A percentile compares a stretch with the other conserved stretches of the same genome.
Conservation (phyloP, 2,329 filamentous ascomycete species). For the Teratosphaeria epicoccoides region DNA sequence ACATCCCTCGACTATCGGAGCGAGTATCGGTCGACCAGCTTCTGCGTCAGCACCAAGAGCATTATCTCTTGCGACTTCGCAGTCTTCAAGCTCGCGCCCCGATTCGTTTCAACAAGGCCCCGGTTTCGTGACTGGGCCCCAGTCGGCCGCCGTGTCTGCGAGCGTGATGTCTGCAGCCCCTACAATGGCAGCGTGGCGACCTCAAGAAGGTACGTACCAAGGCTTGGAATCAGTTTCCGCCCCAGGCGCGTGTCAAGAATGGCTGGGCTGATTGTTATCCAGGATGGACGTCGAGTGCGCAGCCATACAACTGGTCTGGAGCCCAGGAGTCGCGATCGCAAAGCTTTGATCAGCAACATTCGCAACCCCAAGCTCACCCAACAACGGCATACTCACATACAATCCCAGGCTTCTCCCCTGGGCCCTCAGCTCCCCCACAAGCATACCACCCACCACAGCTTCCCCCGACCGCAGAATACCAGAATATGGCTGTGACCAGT, state of each 20-base stretch:
- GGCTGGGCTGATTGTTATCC: constrained; percentile 7
- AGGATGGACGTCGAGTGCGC: constrained; percentile 13
- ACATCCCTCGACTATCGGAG: constrained; percentile 9
- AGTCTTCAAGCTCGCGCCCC: constrained; percentile 15
- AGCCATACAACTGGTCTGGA: constrained; percentile 16
- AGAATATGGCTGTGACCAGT: constrained; percentile 7
- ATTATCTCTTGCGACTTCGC: constrained; percentile 16
- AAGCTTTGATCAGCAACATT: constrained; percentile 12
- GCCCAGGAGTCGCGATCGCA: constrained; percentile 14
- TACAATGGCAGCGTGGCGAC: constrained; percentile 19
- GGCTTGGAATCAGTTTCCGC: neutral
- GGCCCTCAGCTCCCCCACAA: constrained; percentile 6
- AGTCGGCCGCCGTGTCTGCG: constrained; percentile 8
- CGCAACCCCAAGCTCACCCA: neutral
- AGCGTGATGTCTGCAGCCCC: constrained; percentile 8
- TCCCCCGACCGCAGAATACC: constrained; percentile 10
- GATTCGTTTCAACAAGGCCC: constrained; percentile 20
- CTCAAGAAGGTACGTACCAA: constrained; percentile 19
- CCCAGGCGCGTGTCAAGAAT: constrained; percentile 7
- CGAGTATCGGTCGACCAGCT: constrained; percentile 16
- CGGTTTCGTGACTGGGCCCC: constrained; percentile 9
- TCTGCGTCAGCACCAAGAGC: constrained; percentile 19
- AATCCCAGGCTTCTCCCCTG: constrained; percentile 4
- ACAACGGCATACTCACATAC: constrained; percentile 8
- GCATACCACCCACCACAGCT: constrained; percentile 8